Evolutionary conservation across 2,329 filamentous ascomycete species (phyloP), one percentile per base, ranked within the genome.

Genomic region (Colletotrichum endophyticum): DNA sequence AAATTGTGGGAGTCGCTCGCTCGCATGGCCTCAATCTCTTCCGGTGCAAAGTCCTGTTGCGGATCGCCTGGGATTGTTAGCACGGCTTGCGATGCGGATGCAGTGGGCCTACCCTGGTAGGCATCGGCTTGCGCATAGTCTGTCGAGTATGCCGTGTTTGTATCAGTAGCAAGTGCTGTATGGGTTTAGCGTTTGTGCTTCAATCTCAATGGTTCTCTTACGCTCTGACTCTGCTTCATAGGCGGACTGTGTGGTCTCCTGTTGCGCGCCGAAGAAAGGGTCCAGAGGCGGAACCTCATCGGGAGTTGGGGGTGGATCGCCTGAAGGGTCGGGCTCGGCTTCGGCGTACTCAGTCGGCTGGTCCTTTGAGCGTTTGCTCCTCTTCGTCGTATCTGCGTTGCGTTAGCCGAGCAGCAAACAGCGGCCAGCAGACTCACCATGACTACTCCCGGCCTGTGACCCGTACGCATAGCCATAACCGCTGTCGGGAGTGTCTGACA

Each of bases 261-360:
- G 62, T n/a, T 44, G 16, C n/a, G 70, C 49, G 9, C 75, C 75
- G 34, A 68, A 77, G 19, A 77, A 77, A 22, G 76, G 74, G 32
- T 70, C 73, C 19, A 74, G 15, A 3, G 66, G 70, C 28, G 44
- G 72, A 12, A 44, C 16, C 27, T 53, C 39, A 25, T 66, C 34
- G 5, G 66, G 66, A 9, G 12, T 68, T 25, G 28, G 44, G 13
- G 34, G 25, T 49, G 16, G 27, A 32, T 30, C 44, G 15, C 57
- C 30, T 3, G 66, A 44, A 34, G 72, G 66, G 15, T 62, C 56
- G 25, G 53, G 16, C n/a, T 61, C 72, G 32, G 56, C 72, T 32
- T 73, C 64, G 36, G 44, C 62, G 49, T 74, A 74, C 9, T 16
- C 53, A 19, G 53, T 32, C 22, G 56, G 67, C 34, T 76, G 75